Conservation (phyloP, 345 rosid species). For the Citrus inodora region DNA sequence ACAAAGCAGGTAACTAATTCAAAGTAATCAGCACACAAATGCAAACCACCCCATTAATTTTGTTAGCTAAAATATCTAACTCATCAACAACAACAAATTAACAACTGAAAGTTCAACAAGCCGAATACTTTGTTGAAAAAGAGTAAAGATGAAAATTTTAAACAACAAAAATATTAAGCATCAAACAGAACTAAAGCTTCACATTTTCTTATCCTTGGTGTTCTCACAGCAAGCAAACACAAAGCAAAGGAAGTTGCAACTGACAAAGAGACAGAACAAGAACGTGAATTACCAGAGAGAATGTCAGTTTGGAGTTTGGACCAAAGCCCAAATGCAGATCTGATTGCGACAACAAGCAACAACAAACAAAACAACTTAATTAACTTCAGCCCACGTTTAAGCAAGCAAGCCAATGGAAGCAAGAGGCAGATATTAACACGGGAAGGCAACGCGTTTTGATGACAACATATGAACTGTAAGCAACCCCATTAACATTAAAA, state of each 20-base stretch:
- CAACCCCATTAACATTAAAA: conserved; percentile 23
- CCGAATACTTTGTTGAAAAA: not conserved
- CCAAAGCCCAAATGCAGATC: conserved; percentile 56
- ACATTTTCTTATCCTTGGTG: not conserved
- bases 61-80: conserved; percentile 9
- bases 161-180: not conserved
- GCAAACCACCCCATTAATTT: conserved; percentile 4
- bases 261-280: conserved; percentile 4
- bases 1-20: not conserved
- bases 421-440: conserved; percentile 28
- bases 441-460: conserved; percentile 59
- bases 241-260: not conserved
- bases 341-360: conserved; percentile 30
- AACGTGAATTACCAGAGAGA: conserved; percentile 33
- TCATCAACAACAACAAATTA: not conserved
- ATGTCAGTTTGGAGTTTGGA: conserved; percentile 37
- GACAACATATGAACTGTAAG: conserved; percentile 54
- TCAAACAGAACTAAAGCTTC: not conserved
- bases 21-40: not conserved
- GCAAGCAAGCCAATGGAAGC: not conserved
- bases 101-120: not conserved
- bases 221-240: conserved; percentile 11
- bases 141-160: not conserved
- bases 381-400: conserved; percentile 8
- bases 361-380: not conserved